phyloP scores from a whole-genome alignment of 2,329 filamentous ascomycete genomes.

The Monosporascus sp. region DNA sequence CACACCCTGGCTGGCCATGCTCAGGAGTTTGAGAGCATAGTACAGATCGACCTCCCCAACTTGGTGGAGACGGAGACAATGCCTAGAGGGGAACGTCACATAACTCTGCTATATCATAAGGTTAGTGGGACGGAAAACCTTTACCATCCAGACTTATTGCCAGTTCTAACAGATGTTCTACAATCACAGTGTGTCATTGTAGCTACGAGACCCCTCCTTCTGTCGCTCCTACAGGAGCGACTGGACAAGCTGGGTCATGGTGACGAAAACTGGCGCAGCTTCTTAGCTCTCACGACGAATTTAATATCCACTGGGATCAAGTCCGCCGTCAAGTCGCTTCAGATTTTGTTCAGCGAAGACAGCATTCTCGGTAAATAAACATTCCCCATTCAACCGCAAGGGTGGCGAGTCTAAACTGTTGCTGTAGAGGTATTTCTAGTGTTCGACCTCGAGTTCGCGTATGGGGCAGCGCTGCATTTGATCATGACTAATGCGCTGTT shows the following conservation, averaged over 20 bases:
- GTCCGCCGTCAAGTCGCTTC: slow-evolving; percentile 34
- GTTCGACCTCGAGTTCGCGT: slow-evolving; percentile 34
- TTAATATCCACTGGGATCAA: slow-evolving; percentile 36
- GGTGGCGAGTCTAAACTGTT: no score
- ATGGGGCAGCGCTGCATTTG: slow-evolving; percentile 29
- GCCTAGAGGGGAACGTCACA: slow-evolving; percentile 31
- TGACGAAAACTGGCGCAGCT: slow-evolving; percentile 26
- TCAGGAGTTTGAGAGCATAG: slow-evolving; percentile 33
- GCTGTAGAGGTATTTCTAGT: slow-evolving; percentile 31
- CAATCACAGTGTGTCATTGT: slow-evolving; percentile 32
- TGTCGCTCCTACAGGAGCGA: slow-evolving; percentile 34
- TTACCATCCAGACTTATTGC: background rate
- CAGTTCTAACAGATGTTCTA: background rate
- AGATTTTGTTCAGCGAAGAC: slow-evolving; percentile 32
- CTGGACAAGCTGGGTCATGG: slow-evolving; percentile 23
- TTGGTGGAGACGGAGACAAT: slow-evolving; percentile 30
- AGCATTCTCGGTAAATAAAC: slow-evolving; percentile 28
- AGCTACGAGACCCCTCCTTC: slow-evolving; percentile 32
- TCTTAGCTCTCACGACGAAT: slow-evolving; percentile 28
- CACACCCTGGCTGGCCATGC: slow-evolving; percentile 32
- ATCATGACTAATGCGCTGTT: slow-evolving; percentile 33
- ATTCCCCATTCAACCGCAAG: no score
- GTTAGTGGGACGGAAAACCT: slow-evolving; percentile 12
- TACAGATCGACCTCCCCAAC: slow-evolving; percentile 28
- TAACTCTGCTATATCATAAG: slow-evolving; percentile 35